Evolutionary conservation across 2,329 filamentous ascomycete species (phyloP), one percentile per base, ranked within the genome.

Genomic region (Pyrenophora seminiperda): DNA sequence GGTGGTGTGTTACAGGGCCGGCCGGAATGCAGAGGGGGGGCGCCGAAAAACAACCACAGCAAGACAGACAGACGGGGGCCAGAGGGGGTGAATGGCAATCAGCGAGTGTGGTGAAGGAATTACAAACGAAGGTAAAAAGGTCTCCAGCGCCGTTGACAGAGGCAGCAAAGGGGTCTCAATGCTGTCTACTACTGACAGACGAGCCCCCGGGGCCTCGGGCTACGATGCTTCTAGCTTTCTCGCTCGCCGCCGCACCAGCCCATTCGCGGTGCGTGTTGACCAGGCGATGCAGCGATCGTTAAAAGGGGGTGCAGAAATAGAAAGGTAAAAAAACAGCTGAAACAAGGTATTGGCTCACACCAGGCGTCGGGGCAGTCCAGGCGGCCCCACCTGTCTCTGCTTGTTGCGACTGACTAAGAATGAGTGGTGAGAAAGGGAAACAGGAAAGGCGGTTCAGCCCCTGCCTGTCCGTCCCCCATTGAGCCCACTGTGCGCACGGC

Each of bases 61-160:
- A 46, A 33, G 20, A 27, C 31, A 20, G 24, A 17, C 33, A 13
- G 15, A 24, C 30, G n/a, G 14, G n/a, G 48, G 32, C 43, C 39
- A 29, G 40, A 47, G 48, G 41, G 36, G 43, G n/a, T n/a, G 56
- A 54, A 65, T 54, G 61, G 65, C 50, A 52, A 59, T 51, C 63
- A 73, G 63, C 70, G 70, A 71, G 47, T 47, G 68, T 70, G 54
- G 50, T 48, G 40, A 54, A 48, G 56, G 43, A 47, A 42, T 41
- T 49, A 61, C 41, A 65, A 71, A 70, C 65, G 66, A 69, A 67
- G 56, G 68, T 57, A 62, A 50, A 50, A 40, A 55, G 50, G 43
- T 13, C 47, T 49, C 32, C 43, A 61, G 37, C 42, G 53, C 56
- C 53, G 57, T 65, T 63, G 54, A 53, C 50, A 49, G 52, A 41